These are phyloP conservation scores for Sequoiadendron giganteum DNA, from an alignment of 75 land plant species.

Conservation along the genomic window DNA sequence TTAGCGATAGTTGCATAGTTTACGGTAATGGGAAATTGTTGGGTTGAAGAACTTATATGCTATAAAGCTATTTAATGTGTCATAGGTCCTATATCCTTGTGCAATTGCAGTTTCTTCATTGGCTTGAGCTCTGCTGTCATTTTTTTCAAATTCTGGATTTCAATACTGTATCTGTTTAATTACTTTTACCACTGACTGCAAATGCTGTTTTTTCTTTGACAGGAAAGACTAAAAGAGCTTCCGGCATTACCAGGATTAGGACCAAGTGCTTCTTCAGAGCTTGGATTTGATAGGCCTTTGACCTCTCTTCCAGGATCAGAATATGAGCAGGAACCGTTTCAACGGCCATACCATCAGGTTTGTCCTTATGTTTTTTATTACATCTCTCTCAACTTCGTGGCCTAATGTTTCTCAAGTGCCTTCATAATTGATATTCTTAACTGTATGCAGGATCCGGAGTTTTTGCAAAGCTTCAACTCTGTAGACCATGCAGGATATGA, in stretches of 20 bases:
- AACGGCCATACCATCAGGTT: conserved; percentile 46
- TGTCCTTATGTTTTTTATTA: background rate
- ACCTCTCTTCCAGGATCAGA: conserved; percentile 81
- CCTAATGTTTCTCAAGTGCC: background rate
- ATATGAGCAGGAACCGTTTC: conserved; percentile 35
- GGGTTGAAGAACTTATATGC: too few species aligned
- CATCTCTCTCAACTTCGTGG: background rate
- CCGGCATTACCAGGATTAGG: conserved; percentile 46
- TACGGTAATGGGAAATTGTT: too few species aligned
- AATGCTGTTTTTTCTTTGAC: background rate
- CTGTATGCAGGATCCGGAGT: conserved; percentile 42
- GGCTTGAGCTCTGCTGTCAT: background rate
- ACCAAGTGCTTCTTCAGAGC: conserved; percentile 21
- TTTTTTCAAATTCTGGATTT: background rate
- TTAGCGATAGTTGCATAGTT: too few species aligned
- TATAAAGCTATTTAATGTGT: too few species aligned
- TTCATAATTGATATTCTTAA: background rate
- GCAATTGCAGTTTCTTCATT: background rate
- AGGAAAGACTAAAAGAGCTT: conserved; percentile 84
- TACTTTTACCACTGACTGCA: background rate
- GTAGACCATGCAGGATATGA: conserved; percentile 38
- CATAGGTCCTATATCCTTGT: background rate
- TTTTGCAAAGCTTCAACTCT: conserved; percentile 56
- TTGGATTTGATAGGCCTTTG: conserved; percentile 29
- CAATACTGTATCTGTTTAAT: background rate